These are phyloP conservation scores for Ascochyta rabiei DNA, from an alignment of 2,329 filamentous ascomycete species.

Conservation along the genomic window DNA sequence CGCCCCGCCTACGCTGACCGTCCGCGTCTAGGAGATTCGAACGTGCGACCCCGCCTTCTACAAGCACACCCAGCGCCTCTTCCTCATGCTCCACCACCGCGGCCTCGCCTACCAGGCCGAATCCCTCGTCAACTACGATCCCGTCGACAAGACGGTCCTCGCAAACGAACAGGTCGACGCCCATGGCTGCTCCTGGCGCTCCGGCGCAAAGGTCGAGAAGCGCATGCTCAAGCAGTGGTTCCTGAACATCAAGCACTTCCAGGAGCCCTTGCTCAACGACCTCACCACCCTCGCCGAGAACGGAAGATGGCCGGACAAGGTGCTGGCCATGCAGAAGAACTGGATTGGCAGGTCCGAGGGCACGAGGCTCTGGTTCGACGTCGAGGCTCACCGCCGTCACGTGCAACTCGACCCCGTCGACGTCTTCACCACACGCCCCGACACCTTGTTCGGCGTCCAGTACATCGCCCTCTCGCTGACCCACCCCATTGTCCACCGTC, in stretches of 20 bases:
- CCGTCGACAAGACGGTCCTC: conserved; percentile 84
- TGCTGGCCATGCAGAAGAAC: conserved; percentile 82
- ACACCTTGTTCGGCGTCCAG: conserved; percentile 86
- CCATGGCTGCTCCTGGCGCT: conserved; percentile 84
- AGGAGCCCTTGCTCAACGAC: conserved; percentile 73
- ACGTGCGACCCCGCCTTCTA: conserved; percentile 88
- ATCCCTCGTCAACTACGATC: conserved; percentile 88
- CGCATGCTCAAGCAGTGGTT: conserved; percentile 86
- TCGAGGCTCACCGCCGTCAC: conserved; percentile 52
- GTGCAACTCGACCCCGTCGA: conserved; percentile 61
- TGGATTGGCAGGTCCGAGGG: conserved; percentile 85
- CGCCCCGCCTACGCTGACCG: conserved; percentile 6
- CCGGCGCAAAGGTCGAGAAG: conserved; percentile 83
- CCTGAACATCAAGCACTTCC: conserved; percentile 79
- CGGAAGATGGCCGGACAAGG: conserved; percentile 79
- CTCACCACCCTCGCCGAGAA: conserved; percentile 68
- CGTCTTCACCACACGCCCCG: conserved; percentile 83
- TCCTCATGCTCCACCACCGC: conserved; percentile 74
- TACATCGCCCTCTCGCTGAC: conserved; percentile 79
- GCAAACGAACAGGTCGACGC: conserved; percentile 94
- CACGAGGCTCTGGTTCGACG: conserved; percentile 72
- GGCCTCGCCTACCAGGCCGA: conserved; percentile 83
- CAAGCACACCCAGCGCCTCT: conserved; percentile 86
- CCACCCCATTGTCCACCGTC: conserved; percentile 69
- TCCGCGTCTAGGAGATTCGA: conserved; percentile 69